A percentile compares a stretch with the other conserved stretches of the same genome.
These are phyloP conservation scores for Gelatoporia subvermispora DNA, from an alignment of 768 basidiomycete species.

Conservation along the genomic window DNA sequence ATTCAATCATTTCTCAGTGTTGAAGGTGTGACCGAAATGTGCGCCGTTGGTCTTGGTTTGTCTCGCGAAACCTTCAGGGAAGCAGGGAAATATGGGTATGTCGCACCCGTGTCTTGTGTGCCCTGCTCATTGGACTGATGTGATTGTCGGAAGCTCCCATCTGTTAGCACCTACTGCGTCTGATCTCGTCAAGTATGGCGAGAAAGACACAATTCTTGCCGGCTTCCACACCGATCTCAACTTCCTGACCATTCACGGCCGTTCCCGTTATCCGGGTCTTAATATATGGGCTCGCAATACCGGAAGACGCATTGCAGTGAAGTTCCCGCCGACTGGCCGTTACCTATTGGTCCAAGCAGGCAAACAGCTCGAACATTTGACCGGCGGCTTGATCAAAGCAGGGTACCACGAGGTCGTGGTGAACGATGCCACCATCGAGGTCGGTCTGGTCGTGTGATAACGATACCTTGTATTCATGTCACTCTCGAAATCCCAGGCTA, in stretches of 20 bases:
- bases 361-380: slow-evolving; percentile 88
- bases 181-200: slow-evolving; percentile 74
- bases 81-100: slow-evolving; percentile 82
- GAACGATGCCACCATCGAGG: slow-evolving; percentile 70
- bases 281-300: slow-evolving; percentile 95
- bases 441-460: slow-evolving; percentile 28
- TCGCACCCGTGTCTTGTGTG: background rate
- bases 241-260: slow-evolving; percentile 88
- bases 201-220: slow-evolving; percentile 80
- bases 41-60: slow-evolving; percentile 77
- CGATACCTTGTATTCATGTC: background rate
- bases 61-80: slow-evolving; percentile 64
- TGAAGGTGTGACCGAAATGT: slow-evolving; percentile 83
- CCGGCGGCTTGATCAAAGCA: slow-evolving; percentile 81
- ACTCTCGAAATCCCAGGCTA: slow-evolving; percentile 40
- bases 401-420: slow-evolving; percentile 96
- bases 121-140: background rate
- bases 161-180: slow-evolving; percentile 92
- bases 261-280: slow-evolving; percentile 80
- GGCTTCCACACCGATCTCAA: slow-evolving; percentile 96
- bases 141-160: slow-evolving; percentile 55
- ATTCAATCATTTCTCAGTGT: slow-evolving; percentile 47
- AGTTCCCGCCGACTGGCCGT: slow-evolving; percentile 74
- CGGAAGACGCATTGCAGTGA: slow-evolving; percentile 84
- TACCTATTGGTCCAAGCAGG: slow-evolving; percentile 92